phyloP scores from a whole-genome alignment of 2,329 filamentous ascomycete genomes.

The Aureobasidium sp. region DNA sequence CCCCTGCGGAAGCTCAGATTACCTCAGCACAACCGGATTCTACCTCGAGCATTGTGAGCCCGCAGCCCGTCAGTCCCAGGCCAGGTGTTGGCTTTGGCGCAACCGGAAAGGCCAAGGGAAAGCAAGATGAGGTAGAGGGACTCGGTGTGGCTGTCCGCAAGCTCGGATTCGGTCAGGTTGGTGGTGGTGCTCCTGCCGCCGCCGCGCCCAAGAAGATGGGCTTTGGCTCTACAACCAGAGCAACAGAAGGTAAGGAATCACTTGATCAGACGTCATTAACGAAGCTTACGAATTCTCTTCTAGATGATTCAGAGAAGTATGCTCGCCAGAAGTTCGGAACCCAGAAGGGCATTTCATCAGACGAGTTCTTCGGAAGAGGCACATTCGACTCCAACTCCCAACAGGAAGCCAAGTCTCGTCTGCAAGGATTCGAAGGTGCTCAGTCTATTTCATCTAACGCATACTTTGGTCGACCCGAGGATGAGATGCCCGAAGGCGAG shows the following conservation, averaged over 20 bases:
- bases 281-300: not conserved
- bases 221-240: conserved; percentile 65
- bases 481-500: conserved; percentile 52
- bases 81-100: conserved; percentile 53
- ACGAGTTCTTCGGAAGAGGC: conserved; percentile 96
- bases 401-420: conserved; percentile 74
- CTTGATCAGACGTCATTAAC: conserved; percentile 3
- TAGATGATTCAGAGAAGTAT: conserved; percentile 69
- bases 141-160: conserved; percentile 81
- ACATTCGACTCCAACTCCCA: conserved; percentile 72
- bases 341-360: conserved; percentile 94
- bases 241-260: conserved; percentile 52
- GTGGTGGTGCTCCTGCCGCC: conserved; percentile 47
- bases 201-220: conserved; percentile 61
- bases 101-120: conserved; percentile 43
- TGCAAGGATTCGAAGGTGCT: conserved; percentile 90
- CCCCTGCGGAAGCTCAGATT: conserved; percentile 29
- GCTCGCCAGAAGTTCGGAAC: conserved; percentile 80
- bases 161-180: conserved; percentile 82
- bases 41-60: conserved; percentile 58
- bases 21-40: conserved; percentile 36
- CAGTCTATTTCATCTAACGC: conserved; percentile 90
- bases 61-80: conserved; percentile 64
- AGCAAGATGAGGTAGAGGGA: conserved; percentile 72
- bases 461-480: conserved; percentile 89